Evolutionary conservation across 495 filamentous ascomycete genomes (phyloP).

Genomic region (Thozetella sp.): DNA sequence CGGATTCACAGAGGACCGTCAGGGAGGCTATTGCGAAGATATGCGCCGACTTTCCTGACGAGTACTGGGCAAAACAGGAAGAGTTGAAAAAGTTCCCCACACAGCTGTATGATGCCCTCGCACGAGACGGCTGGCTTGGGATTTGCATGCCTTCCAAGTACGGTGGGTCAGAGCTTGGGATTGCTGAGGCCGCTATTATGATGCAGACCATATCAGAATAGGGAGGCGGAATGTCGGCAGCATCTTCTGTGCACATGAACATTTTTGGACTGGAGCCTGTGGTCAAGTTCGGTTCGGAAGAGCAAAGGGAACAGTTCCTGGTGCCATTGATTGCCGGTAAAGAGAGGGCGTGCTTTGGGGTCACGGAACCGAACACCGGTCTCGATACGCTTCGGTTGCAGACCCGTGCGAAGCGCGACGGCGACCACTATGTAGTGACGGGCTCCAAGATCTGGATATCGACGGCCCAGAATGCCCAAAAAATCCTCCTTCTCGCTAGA

Average conservation of each 20-base stretch:
- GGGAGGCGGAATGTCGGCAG: slow-evolving; percentile 77
- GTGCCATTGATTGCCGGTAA: slow-evolving; percentile 69
- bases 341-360: slow-evolving; percentile 71
- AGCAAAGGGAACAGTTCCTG: slow-evolving; percentile 62
- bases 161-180: slow-evolving; percentile 74
- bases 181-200: slow-evolving; percentile 86
- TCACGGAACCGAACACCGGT: slow-evolving; percentile 71
- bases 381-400: slow-evolving; percentile 71
- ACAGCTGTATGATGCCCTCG: slow-evolving; percentile 72
- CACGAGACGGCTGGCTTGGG: slow-evolving; percentile 82
- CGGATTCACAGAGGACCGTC: slow-evolving; percentile 69
- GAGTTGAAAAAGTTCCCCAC: slow-evolving; percentile 67
- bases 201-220: slow-evolving; percentile 81
- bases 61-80: slow-evolving; percentile 74
- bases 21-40: slow-evolving; percentile 69
- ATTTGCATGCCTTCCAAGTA: slow-evolving; percentile 73
- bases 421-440: slow-evolving; percentile 59
- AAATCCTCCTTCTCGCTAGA: slow-evolving; percentile 78
- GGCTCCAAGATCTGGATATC: slow-evolving; percentile 88
- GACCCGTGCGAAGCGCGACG: slow-evolving; percentile 56
- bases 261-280: slow-evolving; percentile 80
- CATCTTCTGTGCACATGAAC: slow-evolving; percentile 72
- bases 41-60: slow-evolving; percentile 63
- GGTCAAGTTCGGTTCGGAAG: slow-evolving; percentile 65
- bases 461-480: slow-evolving; percentile 72